Conservation (phyloP, 768 basidiomycete species). For the Polyporus arcularius region DNA sequence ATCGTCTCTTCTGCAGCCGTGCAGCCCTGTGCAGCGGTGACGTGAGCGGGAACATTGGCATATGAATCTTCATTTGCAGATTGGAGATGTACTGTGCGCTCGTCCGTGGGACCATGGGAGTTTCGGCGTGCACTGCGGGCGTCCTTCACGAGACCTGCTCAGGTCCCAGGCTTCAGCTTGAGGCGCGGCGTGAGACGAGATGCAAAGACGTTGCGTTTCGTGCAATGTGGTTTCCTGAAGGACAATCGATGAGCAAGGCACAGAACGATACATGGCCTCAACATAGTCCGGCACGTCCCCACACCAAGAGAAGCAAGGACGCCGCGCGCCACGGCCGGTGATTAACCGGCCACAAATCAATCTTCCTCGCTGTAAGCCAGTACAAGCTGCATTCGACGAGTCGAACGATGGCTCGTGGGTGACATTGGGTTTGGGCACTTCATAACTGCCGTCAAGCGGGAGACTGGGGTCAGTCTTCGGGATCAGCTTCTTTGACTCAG, state of each 20-base stretch:
- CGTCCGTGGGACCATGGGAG: too few species aligned
- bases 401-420: constrained; percentile 3
- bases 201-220: background rate
- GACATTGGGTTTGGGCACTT: background rate
- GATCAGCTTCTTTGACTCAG: constrained; percentile 3
- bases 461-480: background rate
- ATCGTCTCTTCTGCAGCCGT: too few species aligned
- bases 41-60: too few species aligned
- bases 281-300: constrained; percentile 1
- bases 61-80: too few species aligned
- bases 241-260: constrained; percentile 15
- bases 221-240: background rate
- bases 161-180: background rate
- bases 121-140: background rate
- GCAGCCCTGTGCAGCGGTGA: too few species aligned
- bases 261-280: constrained; percentile 6
- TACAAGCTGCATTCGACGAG: constrained; percentile 3
- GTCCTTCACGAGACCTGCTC: background rate
- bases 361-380: constrained; percentile 5
- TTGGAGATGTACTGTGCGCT: too few species aligned
- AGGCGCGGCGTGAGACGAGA: background rate
- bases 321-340: constrained; percentile 1
- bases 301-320: constrained; percentile 3
- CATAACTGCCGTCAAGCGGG: constrained; percentile 11
- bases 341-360: constrained; percentile 11